These are phyloP conservation scores for Mycena sp. DNA, from an alignment of 1,284 basidiomycete species.

Conservation along the genomic window DNA sequence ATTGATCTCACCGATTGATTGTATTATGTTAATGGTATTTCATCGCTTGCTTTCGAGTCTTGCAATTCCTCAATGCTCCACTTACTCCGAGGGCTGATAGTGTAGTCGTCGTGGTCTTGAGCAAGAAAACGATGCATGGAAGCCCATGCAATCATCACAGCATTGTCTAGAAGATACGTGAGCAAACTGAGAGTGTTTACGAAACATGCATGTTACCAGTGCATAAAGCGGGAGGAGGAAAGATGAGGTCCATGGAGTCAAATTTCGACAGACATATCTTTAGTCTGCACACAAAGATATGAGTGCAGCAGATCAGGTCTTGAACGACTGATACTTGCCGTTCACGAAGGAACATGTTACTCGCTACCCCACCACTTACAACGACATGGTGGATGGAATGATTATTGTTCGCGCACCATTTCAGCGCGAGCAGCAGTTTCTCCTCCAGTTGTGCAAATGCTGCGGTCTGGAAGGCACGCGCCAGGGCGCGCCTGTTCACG, in stretches of 20 bases:
- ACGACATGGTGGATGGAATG: conserved; percentile 68
- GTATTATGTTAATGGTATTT: too few species aligned
- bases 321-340: conserved; percentile 53
- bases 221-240: conserved; percentile 81
- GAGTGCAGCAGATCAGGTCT: background rate
- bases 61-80: conserved; percentile 76
- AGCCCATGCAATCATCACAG: conserved; percentile 95
- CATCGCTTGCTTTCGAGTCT: too few species aligned
- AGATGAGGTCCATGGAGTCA: conserved; percentile 39
- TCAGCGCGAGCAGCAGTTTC: conserved; percentile 74
- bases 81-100: conserved; percentile 63
- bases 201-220: conserved; percentile 65
- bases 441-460: conserved; percentile 79
- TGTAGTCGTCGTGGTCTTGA: conserved; percentile 72
- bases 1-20: too few species aligned
- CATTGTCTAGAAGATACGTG: conserved; percentile 76
- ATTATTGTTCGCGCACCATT: conserved; percentile 52
- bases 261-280: background rate
- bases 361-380: conserved; percentile 91
- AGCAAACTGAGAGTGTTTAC: background rate
- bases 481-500: conserved; percentile 57
- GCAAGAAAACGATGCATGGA: conserved; percentile 83
- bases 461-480: conserved; percentile 77
- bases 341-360: conserved; percentile 75
- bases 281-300: conserved; percentile 11